These are phyloP conservation scores for Styphnolobium japonicum DNA, from an alignment of 306 rosid genomes.

Conservation along the genomic window DNA sequence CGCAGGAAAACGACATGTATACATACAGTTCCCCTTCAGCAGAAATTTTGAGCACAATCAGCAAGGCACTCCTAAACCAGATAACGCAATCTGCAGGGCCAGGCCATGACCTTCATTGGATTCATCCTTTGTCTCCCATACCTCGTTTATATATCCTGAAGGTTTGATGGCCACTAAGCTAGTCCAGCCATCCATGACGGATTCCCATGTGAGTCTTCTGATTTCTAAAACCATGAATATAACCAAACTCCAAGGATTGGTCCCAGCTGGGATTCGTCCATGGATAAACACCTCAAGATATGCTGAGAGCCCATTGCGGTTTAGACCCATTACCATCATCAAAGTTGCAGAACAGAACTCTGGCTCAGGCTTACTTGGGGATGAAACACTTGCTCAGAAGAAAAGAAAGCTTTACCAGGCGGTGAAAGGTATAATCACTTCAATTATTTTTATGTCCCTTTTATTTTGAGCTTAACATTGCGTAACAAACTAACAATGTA, in stretches of 20 bases:
- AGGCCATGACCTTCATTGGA: not conserved
- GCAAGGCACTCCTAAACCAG: not conserved
- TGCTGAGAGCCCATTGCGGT: slow-evolving; percentile 43
- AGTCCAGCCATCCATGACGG: slow-evolving; percentile 40
- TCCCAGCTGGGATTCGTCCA: slow-evolving; percentile 17
- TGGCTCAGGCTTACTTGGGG: slow-evolving; percentile 47
- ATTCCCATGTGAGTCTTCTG: slow-evolving; percentile 30
- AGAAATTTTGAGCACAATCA: not conserved
- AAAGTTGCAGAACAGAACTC: slow-evolving; percentile 50
- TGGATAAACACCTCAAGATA: slow-evolving; percentile 34
- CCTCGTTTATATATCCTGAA: not conserved
- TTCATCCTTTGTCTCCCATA: not conserved
- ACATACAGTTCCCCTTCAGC: not conserved
- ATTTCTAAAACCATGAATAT: slow-evolving; percentile 32
- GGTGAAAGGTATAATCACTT: slow-evolving; percentile 51
- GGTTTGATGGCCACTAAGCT: slow-evolving; percentile 51
- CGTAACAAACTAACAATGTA: not conserved
- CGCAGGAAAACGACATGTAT: not conserved
- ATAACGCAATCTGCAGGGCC: not conserved
- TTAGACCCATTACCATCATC: slow-evolving; percentile 35
- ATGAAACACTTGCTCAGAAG: slow-evolving; percentile 46
- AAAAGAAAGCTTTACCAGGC: slow-evolving; percentile 56
- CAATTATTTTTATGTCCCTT: not conserved
- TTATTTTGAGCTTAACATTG: not conserved
- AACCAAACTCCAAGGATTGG: slow-evolving; percentile 31